phyloP scores from a whole-genome alignment of 2,329 filamentous ascomycete genomes.

The Hyphodiscus sp. region DNA sequence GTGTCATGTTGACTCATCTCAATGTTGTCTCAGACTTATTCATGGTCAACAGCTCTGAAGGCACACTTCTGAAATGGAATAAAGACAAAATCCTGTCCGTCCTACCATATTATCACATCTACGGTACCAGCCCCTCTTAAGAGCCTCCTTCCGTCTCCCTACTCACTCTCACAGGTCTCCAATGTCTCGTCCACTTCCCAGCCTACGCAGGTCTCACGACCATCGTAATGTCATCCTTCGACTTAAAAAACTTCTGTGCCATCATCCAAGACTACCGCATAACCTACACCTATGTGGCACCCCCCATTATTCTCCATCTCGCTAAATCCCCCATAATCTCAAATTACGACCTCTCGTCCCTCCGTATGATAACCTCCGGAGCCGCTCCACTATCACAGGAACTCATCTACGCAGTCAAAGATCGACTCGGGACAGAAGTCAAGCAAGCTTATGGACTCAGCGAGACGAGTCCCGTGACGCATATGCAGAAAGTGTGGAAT shows the following conservation, averaged over 20 bases:
- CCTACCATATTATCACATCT: slow-evolving; percentile 82
- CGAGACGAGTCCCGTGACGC: slow-evolving; percentile 74
- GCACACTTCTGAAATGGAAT: slow-evolving; percentile 11
- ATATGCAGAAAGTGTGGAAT: slow-evolving; percentile 35
- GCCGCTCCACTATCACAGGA: slow-evolving; percentile 77
- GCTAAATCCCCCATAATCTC: slow-evolving; percentile 69
- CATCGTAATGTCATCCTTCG: slow-evolving; percentile 52
- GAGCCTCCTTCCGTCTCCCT: neutral
- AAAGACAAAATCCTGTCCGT: slow-evolving; percentile 50
- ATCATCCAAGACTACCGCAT: slow-evolving; percentile 68
- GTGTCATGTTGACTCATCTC: slow-evolving; percentile 70
- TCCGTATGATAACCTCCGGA: slow-evolving; percentile 80
- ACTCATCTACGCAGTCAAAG: slow-evolving; percentile 66
- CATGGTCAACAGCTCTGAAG: slow-evolving; percentile 48
- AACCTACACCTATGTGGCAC: slow-evolving; percentile 73
- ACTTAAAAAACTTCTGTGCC: slow-evolving; percentile 67
- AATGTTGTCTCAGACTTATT: slow-evolving; percentile 71
- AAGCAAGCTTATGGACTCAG: slow-evolving; percentile 89
- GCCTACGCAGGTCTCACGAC: slow-evolving; percentile 57
- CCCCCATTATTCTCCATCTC: slow-evolving; percentile 72
- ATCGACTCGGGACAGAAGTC: slow-evolving; percentile 64
- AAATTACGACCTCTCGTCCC: slow-evolving; percentile 68
- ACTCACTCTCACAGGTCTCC: slow-evolving; percentile 37
- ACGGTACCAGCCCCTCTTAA: slow-evolving; percentile 8
- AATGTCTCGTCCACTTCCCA: slow-evolving; percentile 60